Base-by-base conservation (phyloP, 495 filamentous ascomycete species). In the Daldinia concentrica region DNA sequence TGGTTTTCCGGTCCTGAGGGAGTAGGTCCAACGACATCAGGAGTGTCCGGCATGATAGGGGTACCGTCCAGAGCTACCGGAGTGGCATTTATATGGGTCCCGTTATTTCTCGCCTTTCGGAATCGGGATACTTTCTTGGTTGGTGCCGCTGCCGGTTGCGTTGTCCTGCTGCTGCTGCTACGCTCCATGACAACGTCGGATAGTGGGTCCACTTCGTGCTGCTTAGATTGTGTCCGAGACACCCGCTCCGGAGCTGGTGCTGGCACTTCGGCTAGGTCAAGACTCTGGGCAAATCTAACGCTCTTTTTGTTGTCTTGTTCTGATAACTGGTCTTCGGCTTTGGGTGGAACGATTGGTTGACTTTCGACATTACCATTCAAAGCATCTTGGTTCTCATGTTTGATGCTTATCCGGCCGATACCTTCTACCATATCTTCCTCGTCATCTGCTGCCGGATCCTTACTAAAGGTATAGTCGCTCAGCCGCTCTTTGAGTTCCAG, bases 401-500 rank as follows among this genome's bases (percentile, higher is more conserved):
- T 78, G 57, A 84, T 75, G 6, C 68, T 74, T 55, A 83, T 78
- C 6, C 77, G 78, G 43, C 80, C 81, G 58, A 84, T 77, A 9
- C 81, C 76, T 60, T 79, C 78, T 0, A 67, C 50, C 43, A 73
- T 59, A n/a, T 67, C 69, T 17, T 74, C 78, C 30, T 79, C 77
- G 34, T 78, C 76, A 32, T 69, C 67, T 12, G 59, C 14, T 11
- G 32, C 74, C 48, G 61, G 65, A 39, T 58, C n/a, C 27, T 71
- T 36, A 15, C 60, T 69, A 32, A 75, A 74, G 1, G 62, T 62
- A 32, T 74, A 57, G n/a, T 59, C 59, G 58, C 62, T 90, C 4
- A 95, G 83, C 50, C 86, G 88, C 64, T 89, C 84, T 76, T 94
- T 91, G n/a, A 99, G 82, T 66, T 93, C 92, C 54, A 91, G 86